Conservation (phyloP, 306 rosid species). For the Mimosa pudica region DNA sequence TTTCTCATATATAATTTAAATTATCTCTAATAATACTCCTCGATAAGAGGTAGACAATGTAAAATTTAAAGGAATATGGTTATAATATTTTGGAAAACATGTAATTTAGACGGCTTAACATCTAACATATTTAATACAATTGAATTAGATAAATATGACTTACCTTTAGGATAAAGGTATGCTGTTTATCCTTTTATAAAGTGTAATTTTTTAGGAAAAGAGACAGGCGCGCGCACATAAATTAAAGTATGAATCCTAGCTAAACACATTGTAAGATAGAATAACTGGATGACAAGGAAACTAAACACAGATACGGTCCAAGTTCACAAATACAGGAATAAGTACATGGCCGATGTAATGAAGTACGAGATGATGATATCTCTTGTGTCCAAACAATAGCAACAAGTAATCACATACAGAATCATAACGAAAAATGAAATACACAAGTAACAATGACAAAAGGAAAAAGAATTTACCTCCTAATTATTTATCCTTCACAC, state of each 20-base stretch:
- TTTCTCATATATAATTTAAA: no score
- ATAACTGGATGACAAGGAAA: background rate
- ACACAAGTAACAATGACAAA: background rate
- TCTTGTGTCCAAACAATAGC: constrained; percentile 34
- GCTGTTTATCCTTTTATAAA: no score
- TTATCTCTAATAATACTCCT: no score
- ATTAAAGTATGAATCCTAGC: background rate
- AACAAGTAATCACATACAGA: constrained; percentile 14
- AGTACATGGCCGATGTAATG: background rate
- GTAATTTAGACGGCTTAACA: no score
- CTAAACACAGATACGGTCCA: background rate
- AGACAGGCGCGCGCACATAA: no score
- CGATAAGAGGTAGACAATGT: no score
- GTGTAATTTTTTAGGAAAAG: no score
- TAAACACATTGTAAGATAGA: background rate
- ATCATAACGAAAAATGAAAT: constrained; percentile 1
- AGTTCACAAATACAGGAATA: background rate
- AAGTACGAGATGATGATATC: constrained; percentile 4
- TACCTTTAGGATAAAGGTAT: no score
- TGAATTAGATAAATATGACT: no score
- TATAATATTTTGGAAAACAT: no score
- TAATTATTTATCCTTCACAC: background rate
- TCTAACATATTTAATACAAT: no score
- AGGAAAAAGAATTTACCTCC: background rate
- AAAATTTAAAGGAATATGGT: no score